Base-by-base conservation (phyloP, 23 red algal species). In the Agarophyton chilense region DNA sequence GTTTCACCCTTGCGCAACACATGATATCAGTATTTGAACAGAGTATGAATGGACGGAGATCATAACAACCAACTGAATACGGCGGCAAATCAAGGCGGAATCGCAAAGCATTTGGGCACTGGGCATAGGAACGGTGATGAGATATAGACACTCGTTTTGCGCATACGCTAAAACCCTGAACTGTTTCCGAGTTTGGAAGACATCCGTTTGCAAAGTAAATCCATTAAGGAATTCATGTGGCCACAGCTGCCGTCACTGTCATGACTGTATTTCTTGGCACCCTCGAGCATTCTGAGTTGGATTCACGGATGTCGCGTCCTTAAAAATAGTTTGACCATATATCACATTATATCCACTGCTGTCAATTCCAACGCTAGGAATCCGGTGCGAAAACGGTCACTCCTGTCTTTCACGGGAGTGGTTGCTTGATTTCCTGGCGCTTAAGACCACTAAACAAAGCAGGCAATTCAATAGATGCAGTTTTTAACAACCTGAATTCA, bases 1-100 rank as follows among this genome's bases (percentile, higher is more conserved):
- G 80, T 22, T 94, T 94, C 46, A 94, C 91, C 9, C 79, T 94
- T 26, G 91, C 91, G 4, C 91, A 94, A 39, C 91, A 94, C 45
- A 87, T 80, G 39, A 94, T 94, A 38, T 72, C 49, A 16, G 73
- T 72, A 56, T 52, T 94, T 77, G 91, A 94, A n/a, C 42, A 85
- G 44, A 47, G 33, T 31, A 46, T 74, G 68, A 49, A 47, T 25
- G 68, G 68, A 49, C 41, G 40, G 17, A 34, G 25, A 31, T 11
- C 68, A 43, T 74, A 74, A 74, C 68, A 29, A 49, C 3, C 22
- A 28, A 29, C 18, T 8, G 24, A 61, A 31, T 61, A 1, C 2
- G 31, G 7, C 13, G 16, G 35, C 60, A 62, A 62, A 62, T 62
- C 56, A 62, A 24, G 52, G 19, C 52, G 52, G 9, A 17, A 32